Percentiles rank a stretch among this genome's conserved stretches.
These are phyloP conservation scores for Exophiala viscosa DNA, from an alignment of 2,329 filamentous ascomycete species.

Conservation along the genomic window DNA sequence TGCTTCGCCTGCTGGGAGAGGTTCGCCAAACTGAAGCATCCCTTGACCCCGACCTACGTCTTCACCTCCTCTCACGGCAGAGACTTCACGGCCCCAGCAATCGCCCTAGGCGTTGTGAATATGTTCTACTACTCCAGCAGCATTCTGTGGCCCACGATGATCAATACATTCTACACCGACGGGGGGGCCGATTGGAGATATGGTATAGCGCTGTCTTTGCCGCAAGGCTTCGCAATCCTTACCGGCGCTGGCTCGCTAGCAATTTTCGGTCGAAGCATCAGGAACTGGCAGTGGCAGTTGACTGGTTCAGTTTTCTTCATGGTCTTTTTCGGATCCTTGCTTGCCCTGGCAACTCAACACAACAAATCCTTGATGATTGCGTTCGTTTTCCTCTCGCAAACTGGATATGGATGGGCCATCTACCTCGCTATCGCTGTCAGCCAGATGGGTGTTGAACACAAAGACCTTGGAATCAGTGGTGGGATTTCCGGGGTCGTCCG, in stretches of 20 bases:
- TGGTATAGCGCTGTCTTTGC: constrained; percentile 39
- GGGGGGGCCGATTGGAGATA: constrained; percentile 36
- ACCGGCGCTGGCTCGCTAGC: constrained; percentile 43
- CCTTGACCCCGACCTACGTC: constrained; percentile 44
- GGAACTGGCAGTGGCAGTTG: constrained; percentile 48
- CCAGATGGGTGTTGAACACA: constrained; percentile 50
- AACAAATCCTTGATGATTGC: constrained; percentile 47
- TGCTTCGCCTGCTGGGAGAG: constrained; percentile 41
- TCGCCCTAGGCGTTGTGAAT: constrained; percentile 46
- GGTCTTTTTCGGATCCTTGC: constrained; percentile 47
- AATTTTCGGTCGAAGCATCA: constrained; percentile 41
- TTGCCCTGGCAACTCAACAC: constrained; percentile 43
- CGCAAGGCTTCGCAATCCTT: constrained; percentile 45
- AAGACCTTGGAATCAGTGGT: constrained; percentile 46
- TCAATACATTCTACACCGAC: constrained; percentile 43
- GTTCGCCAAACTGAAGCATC: constrained; percentile 37
- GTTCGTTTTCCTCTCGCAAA: constrained; percentile 45
- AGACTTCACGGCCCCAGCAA: constrained; percentile 47
- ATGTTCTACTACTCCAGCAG: constrained; percentile 53
- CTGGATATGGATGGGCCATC: constrained; percentile 47
- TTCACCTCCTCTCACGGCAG: constrained; percentile 45
- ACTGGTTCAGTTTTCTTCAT: constrained; percentile 44
- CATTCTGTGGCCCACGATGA: constrained; percentile 49
- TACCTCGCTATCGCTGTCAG: constrained; percentile 49
- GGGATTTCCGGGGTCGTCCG: constrained; percentile 44